A percentile compares a stretch with the other conserved stretches of the same genome.
phyloP scores from a whole-genome alignment of 352 stramenopile genomes.

The Pythium rhizo-oryzae region DNA sequence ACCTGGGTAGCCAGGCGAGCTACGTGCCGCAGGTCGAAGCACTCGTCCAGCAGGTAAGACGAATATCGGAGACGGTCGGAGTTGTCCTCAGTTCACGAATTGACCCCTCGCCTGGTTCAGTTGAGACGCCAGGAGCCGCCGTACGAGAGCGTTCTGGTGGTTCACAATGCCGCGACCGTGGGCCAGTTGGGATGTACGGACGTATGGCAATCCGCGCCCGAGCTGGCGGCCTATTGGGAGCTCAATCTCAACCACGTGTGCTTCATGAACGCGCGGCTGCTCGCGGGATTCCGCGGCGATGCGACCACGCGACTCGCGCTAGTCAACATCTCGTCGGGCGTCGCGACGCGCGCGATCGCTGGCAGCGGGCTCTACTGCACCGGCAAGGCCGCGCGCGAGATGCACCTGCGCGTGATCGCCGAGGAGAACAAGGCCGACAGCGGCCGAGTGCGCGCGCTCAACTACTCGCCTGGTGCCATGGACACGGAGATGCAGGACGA shows the following conservation, averaged over 20 bases:
- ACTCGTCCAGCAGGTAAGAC: slow-evolving; percentile 9
- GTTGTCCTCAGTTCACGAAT: too few relatives aligned
- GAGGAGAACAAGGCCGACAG: slow-evolving; percentile 31
- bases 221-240: slow-evolving; percentile 18
- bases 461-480: slow-evolving; percentile 88
- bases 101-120: not conserved
- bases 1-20: slow-evolving; percentile 15
- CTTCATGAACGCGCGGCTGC: slow-evolving; percentile 18
- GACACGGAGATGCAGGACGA: slow-evolving; percentile 84
- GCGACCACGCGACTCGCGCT: not conserved
- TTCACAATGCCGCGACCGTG: slow-evolving; percentile 21
- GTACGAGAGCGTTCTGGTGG: slow-evolving; percentile 17
- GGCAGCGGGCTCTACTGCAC: slow-evolving; percentile 67
- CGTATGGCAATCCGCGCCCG: slow-evolving; percentile 3
- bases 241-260: slow-evolving; percentile 22
- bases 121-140: slow-evolving; percentile 1
- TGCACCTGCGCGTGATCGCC: slow-evolving; percentile 78
- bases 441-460: slow-evolving; percentile 33
- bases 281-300: not conserved
- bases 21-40: slow-evolving; percentile 14
- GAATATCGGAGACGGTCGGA: slow-evolving; percentile 11
- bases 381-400: slow-evolving; percentile 87
- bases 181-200: slow-evolving; percentile 21
- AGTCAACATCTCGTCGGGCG: slow-evolving; percentile 20
- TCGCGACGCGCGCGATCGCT: slow-evolving; percentile 2